These are phyloP conservation scores for Basidiobolus meristosporus DNA, from an alignment of 371 early-diverging fungal species.

Conservation along the genomic window DNA sequence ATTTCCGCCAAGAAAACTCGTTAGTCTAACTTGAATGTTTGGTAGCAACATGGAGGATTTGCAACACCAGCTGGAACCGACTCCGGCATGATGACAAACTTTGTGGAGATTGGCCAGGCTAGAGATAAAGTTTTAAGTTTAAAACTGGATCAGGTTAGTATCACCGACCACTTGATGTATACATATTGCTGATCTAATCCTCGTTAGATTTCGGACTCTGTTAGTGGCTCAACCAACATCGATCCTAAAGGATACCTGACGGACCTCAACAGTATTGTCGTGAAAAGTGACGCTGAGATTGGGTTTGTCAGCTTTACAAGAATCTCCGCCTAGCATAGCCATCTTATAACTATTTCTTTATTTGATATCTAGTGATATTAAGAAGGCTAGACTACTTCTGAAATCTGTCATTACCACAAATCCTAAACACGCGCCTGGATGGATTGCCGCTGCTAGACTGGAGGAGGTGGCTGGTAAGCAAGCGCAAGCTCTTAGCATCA, in stretches of 20 bases:
- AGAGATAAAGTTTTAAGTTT: constrained; percentile 73
- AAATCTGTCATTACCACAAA: constrained; percentile 81
- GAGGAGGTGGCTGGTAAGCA: constrained; percentile 84
- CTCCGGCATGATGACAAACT: constrained; percentile 56
- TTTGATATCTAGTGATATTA: constrained; percentile 43
- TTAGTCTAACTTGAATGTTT: background rate
- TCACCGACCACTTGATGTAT: constrained; percentile 6
- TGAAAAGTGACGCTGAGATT: constrained; percentile 77
- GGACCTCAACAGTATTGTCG: constrained; percentile 62
- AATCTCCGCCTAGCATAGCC: too few species aligned
- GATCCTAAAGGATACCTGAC: constrained; percentile 92
- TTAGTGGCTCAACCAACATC: constrained; percentile 61
- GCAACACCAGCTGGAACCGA: constrained; percentile 18
- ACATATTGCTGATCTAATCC: too few species aligned
- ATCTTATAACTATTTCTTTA: background rate
- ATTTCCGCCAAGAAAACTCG: background rate
- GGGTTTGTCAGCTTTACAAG: constrained; percentile 8
- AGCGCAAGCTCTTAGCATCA: constrained; percentile 61
- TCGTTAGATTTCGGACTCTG: constrained; percentile 24
- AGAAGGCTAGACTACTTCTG: constrained; percentile 74
- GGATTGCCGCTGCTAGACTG: constrained; percentile 94
- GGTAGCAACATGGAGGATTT: constrained; percentile 16
- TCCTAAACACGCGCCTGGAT: constrained; percentile 88
- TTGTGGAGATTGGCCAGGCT: constrained; percentile 87
- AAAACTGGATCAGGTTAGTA: constrained; percentile 64